phyloP scores from a whole-genome alignment of 2,329 filamentous ascomycete genomes.

The Fusarium marasasianum region DNA sequence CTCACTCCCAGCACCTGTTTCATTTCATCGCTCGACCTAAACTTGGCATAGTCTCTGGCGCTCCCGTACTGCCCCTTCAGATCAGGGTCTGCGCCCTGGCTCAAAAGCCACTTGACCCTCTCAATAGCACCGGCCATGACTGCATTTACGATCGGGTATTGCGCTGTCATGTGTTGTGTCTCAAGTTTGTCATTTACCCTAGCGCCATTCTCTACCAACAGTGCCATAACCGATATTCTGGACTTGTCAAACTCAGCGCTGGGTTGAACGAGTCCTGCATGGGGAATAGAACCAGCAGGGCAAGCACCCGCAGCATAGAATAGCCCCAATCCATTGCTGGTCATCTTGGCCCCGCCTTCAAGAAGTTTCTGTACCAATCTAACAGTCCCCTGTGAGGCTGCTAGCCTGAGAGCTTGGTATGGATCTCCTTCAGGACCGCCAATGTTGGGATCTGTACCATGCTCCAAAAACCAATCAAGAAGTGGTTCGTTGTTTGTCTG shows the following conservation, averaged over 20 bases:
- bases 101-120: slow-evolving; percentile 31
- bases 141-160: slow-evolving; percentile 30
- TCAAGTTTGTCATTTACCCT: slow-evolving; percentile 12
- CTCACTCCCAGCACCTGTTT: slow-evolving; percentile 16
- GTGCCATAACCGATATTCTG: slow-evolving; percentile 30
- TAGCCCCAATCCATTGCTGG: slow-evolving; percentile 22
- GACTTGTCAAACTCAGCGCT: slow-evolving; percentile 12
- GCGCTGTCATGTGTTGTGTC: slow-evolving; percentile 9
- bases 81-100: slow-evolving; percentile 25
- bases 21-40: slow-evolving; percentile 24
- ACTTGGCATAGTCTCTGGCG: slow-evolving; percentile 8
- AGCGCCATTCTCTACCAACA: slow-evolving; percentile 22
- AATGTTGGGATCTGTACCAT: slow-evolving; percentile 32
- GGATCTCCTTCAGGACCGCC: slow-evolving; percentile 18
- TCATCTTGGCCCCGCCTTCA: slow-evolving; percentile 16
- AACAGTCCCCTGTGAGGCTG: slow-evolving; percentile 12
- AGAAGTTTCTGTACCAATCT: slow-evolving; percentile 26
- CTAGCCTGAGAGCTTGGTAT: slow-evolving; percentile 12
- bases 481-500: neutral
- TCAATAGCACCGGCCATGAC: slow-evolving; percentile 32
- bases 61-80: slow-evolving; percentile 22
- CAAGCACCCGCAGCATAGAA: slow-evolving; percentile 23
- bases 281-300: neutral
- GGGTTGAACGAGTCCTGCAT: neutral
- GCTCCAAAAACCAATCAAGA: slow-evolving; percentile 32